Evolutionary conservation across 768 basidiomycete genomes (phyloP).

Genomic region (Floccularia luteovirens): DNA sequence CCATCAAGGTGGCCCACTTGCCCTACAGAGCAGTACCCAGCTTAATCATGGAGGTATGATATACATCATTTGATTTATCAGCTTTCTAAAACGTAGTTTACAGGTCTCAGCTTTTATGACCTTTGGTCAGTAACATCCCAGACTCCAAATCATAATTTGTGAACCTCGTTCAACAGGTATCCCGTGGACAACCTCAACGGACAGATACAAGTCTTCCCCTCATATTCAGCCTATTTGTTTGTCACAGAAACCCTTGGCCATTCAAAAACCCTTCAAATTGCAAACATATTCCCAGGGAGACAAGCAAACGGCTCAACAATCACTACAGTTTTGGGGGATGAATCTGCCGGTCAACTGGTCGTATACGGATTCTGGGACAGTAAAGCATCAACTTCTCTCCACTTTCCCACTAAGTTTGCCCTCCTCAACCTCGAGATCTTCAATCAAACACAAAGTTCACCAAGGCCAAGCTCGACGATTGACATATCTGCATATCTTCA

Average conservation of each 20-base stretch:
- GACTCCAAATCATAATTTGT: background rate
- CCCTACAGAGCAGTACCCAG: slow-evolving; percentile 40
- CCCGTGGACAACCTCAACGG: slow-evolving; percentile 40
- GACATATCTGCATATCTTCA: slow-evolving; percentile 36
- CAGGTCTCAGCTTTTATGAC: slow-evolving; percentile 36
- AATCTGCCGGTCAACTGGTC: slow-evolving; percentile 38
- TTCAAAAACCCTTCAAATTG: slow-evolving; percentile 33
- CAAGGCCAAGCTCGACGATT: slow-evolving; percentile 34
- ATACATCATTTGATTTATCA: background rate
- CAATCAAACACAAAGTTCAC: slow-evolving; percentile 33
- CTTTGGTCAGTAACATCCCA: slow-evolving; percentile 26
- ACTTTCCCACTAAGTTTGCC: slow-evolving; percentile 36
- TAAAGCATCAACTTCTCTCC: slow-evolving; percentile 11
- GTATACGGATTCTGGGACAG: slow-evolving; percentile 45
- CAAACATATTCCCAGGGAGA: slow-evolving; percentile 44
- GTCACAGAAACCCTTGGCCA: slow-evolving; percentile 37
- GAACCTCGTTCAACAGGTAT: slow-evolving; percentile 22
- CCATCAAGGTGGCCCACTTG: slow-evolving; percentile 48
- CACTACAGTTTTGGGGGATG: slow-evolving; percentile 41
- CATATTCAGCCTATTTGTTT: slow-evolving; percentile 46
- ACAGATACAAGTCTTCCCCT: slow-evolving; percentile 42
- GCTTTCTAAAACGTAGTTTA: background rate
- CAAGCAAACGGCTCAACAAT: slow-evolving; percentile 45
- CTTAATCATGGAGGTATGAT: slow-evolving; percentile 38
- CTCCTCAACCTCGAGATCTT: slow-evolving; percentile 44